Percentiles rank a stretch among this genome's conserved stretches.
Evolutionary conservation across 345 rosid genomes (phyloP).

Genomic region (Melaleuca quinquenervia): DNA sequence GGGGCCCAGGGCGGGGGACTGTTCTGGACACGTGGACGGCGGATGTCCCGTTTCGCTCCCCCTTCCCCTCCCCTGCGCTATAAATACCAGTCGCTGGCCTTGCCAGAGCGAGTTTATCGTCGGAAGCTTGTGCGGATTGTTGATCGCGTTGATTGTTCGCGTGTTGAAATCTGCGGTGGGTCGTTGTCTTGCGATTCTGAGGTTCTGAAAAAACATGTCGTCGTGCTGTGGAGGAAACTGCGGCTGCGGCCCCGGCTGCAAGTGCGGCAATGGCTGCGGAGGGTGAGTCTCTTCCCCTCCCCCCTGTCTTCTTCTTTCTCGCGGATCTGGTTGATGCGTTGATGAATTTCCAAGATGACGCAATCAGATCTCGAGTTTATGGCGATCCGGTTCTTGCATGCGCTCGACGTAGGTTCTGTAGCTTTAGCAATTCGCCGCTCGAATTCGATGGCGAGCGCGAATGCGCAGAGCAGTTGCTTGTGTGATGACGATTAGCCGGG

Average conservation of each 20-base stretch:
- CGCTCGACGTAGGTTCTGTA: not conserved
- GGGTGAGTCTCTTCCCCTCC: constrained; percentile 14
- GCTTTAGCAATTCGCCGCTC: not conserved
- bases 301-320: not conserved
- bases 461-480: not conserved
- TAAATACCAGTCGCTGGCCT: not conserved
- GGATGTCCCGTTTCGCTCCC: not conserved
- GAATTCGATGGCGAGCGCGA: not conserved
- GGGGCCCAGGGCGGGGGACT: too few relatives aligned
- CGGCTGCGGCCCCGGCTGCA: constrained; percentile 49
- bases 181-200: not conserved
- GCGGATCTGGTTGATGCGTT: not conserved
- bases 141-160: not conserved
- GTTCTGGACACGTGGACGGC: not conserved
- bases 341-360: not conserved
- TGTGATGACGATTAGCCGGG: not conserved
- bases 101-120: not conserved
- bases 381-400: not conserved
- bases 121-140: not conserved
- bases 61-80: not conserved
- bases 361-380: not conserved
- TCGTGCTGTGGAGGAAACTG: constrained; percentile 57
- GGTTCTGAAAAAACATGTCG: not conserved
- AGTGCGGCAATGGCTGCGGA: constrained; percentile 32
- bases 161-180: not conserved